Evolutionary conservation across 306 rosid genomes (phyloP), one percentile per base, ranked within the genome.

Genomic region (Coriaria nepalensis): DNA sequence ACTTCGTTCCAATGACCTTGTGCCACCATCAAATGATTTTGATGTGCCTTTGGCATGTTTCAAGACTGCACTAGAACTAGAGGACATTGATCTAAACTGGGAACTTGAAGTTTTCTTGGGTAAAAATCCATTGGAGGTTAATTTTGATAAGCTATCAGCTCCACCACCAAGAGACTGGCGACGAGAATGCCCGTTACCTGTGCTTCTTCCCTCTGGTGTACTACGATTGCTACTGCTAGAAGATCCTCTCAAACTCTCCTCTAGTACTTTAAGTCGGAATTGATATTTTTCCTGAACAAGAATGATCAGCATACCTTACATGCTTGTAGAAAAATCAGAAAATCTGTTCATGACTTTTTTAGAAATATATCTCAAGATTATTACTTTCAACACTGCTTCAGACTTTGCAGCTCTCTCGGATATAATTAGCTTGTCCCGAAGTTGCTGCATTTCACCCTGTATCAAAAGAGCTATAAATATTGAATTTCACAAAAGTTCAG

Each of bases 91-190:
- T 65, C 96, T 80, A 56, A 66, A 14, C 62, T 77, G 92, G 64
- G 61, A 78, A 33, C 85, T 66, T 43, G 96, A 75, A 37, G 93
- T 59, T 73, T 73, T 85, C 77, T 92, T 92, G 35, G 94, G 53
- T 50, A 80, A 62, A 74, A 77, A 78, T 55, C 98, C 98, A 72
- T 92, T 85, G 54, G 93, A 75, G 40, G 85, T 68, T 60, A 76
- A 54, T 57, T 78, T 92, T 5, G 96, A 69, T 37, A 74, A 61
- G 54, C 69, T 92, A 74, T 92, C 98, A 64, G 84, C 86, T 65
- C 98, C 98, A 59, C 98, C 98, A 59, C 98, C 94, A 8, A 92
- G 69, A 56, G 98, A 92, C 71, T 82, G 98, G 47, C 98, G 85
- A 36, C 98, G 93, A 68, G 98, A 90, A 62, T 85, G 75, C 38